These are phyloP conservation scores for Colletotrichum tabaci DNA, from an alignment of 2,329 filamentous ascomycete species.

Conservation along the genomic window DNA sequence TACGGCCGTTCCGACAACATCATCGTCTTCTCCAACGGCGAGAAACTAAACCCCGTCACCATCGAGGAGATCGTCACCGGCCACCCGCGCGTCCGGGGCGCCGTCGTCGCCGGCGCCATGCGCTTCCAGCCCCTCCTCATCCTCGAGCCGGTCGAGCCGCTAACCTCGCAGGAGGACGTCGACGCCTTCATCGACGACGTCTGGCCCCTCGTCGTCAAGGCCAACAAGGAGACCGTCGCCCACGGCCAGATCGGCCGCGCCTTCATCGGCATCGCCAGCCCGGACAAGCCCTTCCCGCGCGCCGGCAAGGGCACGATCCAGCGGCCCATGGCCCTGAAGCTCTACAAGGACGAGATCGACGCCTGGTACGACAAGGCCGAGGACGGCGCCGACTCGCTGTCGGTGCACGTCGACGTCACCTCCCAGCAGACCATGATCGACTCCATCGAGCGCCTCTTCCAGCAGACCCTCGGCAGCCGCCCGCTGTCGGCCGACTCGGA, in stretches of 20 bases:
- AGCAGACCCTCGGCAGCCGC: conserved; percentile 38
- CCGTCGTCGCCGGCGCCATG: conserved; percentile 61
- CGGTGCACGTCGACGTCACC: conserved; percentile 56
- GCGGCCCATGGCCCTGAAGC: conserved; percentile 53
- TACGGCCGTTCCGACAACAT: conserved; percentile 57
- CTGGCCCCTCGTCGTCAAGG: conserved; percentile 61
- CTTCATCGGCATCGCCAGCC: conserved; percentile 56
- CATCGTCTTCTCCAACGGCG: conserved; percentile 64
- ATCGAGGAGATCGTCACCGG: conserved; percentile 58
- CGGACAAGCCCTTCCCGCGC: conserved; percentile 59
- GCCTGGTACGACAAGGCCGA: conserved; percentile 56
- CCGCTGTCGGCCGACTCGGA: conserved; percentile 50
- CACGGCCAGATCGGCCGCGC: conserved; percentile 62
- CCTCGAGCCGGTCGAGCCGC: conserved; percentile 59
- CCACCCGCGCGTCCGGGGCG: conserved; percentile 58
- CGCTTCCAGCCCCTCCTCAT: conserved; percentile 63
- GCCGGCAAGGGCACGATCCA: conserved; percentile 64
- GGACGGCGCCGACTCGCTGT: conserved; percentile 57
- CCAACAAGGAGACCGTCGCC: conserved; percentile 55
- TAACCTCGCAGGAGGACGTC: conserved; percentile 44
- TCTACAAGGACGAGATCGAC: conserved; percentile 62
- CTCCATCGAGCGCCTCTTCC: conserved; percentile 47
- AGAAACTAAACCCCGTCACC: conserved; percentile 63
- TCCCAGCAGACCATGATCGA: conserved; percentile 45
- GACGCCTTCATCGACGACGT: conserved; percentile 57